Base-by-base conservation (phyloP, 306 rosid genomes). In the Glycine tomentella region DNA sequence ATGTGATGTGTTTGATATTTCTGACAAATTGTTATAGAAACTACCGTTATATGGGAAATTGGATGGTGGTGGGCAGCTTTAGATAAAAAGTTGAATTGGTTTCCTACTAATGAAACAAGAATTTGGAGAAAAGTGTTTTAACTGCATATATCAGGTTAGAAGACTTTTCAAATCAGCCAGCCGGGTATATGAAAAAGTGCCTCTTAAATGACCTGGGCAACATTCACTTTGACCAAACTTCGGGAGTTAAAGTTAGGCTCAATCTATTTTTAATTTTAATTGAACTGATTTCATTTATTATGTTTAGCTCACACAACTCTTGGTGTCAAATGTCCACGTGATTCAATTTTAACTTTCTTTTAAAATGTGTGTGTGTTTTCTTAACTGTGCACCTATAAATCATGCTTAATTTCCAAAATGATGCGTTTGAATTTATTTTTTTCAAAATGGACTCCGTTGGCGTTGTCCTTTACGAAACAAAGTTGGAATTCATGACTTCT, bases 261-360 rank as follows among this genome's bases (percentile, higher is more conserved):
- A 42, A 4, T 42, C 72, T 15, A 2, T 42, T 67, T n/a, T 42
- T 33, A 8, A 38, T 65, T 65, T 40, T n/a, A 7, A 8, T 65
- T 14, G 12, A 65, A 65, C 3, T 13, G 48, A 20, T 34, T 61
- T 72, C 17, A n/a, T 81, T 20, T 12, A 11, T 66, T 53, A 31
- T 40, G 11, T 73, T 74, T 55, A 74, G 48, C 31, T 65, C 5
- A 13, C 20, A 5, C 31, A 50, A 33, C 42, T 64, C 8, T 65
- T 53, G 25, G 46, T 50, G 66, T 14, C 52, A 56, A 46, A 48
- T 63, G 67, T 9, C 73, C 49, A 38, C 67, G 25, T 38, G 50
- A 50, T 56, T 69, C 48, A 14, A 25, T 77, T 78, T 44, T 56
- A 17, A 17, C 45, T 45, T 62, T 61, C 58, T 15, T 62, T 53